A percentile compares a stretch with the other conserved stretches of the same genome.
phyloP scores from a whole-genome alignment of 2,329 filamentous ascomycete genomes.

The Penicillium sclerotigenum region DNA sequence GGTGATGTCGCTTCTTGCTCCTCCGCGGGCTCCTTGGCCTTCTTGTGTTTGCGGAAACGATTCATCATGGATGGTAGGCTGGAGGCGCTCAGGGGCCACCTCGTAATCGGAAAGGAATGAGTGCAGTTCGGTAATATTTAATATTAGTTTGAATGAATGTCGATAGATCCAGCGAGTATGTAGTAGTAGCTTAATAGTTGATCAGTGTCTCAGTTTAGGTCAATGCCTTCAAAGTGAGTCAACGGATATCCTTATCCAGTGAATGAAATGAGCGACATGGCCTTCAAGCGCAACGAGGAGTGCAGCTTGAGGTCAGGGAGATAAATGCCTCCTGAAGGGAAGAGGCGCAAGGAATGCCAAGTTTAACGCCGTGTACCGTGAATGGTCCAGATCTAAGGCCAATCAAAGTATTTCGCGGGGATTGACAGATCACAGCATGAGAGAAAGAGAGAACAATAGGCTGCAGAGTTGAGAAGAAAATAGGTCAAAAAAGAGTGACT shows the following conservation, averaged over 20 bases:
- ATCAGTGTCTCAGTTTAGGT: neutral
- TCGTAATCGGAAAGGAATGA: neutral
- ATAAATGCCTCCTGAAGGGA: conserved; percentile 4
- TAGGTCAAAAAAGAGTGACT: neutral
- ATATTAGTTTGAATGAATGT: conserved; percentile 2
- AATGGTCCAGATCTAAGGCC: neutral
- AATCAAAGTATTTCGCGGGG: neutral
- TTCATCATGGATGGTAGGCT: conserved; percentile 33
- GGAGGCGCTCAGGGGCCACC: neutral
- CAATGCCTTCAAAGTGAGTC: conserved; percentile 8
- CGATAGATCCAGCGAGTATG: neutral
- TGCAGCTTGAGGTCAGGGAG: neutral
- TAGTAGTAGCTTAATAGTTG: neutral
- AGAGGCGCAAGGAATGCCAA: neutral
- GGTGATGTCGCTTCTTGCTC: conserved; percentile 41
- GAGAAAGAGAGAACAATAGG: neutral
- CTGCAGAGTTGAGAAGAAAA: neutral
- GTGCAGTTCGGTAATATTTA: neutral
- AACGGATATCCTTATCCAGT: conserved; percentile 17
- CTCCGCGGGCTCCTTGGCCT: conserved; percentile 31
- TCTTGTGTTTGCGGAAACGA: conserved; percentile 42
- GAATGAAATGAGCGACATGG: conserved; percentile 21
- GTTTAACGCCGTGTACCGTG: neutral
- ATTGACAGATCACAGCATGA: conserved; percentile 1
- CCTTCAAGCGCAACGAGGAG: conserved; percentile 10